phyloP scores from a whole-genome alignment of 164 flowering plant species.

The Stephania yunnanensis region DNA sequence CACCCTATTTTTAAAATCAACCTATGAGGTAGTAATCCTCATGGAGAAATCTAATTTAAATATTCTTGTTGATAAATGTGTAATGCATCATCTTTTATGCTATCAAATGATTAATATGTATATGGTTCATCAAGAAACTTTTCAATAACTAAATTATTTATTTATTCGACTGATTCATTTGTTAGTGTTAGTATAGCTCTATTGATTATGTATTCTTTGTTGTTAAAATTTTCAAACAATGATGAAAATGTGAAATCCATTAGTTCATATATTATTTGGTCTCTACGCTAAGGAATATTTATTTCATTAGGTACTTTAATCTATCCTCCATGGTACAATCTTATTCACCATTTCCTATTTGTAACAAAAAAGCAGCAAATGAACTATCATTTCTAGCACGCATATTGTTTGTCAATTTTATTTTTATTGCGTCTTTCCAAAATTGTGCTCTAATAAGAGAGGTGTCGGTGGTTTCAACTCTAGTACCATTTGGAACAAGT shows the following conservation, averaged over 20 bases:
- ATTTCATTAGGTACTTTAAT: background rate
- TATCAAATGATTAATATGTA: background rate
- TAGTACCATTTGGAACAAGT: background rate
- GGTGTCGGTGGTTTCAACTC: background rate
- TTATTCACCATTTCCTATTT: background rate
- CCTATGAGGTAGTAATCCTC: background rate
- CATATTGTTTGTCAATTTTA: background rate
- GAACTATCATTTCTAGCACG: background rate
- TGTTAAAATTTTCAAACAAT: background rate
- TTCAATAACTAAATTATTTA: background rate
- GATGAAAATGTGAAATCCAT: background rate
- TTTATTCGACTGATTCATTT: background rate
- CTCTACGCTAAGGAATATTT: background rate
- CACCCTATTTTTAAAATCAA: background rate
- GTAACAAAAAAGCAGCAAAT: background rate
- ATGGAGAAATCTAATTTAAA: too few species aligned
- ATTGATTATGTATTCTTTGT: background rate
- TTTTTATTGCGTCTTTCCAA: background rate
- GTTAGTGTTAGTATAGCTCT: background rate
- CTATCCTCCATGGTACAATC: too few species aligned
- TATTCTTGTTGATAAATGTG: background rate
- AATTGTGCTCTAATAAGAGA: background rate
- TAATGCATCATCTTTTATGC: background rate
- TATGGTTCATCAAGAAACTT: background rate
- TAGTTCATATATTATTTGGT: background rate